Evolutionary conservation across 2,329 filamentous ascomycete genomes (phyloP).

Genomic region (Didymella exigua): DNA sequence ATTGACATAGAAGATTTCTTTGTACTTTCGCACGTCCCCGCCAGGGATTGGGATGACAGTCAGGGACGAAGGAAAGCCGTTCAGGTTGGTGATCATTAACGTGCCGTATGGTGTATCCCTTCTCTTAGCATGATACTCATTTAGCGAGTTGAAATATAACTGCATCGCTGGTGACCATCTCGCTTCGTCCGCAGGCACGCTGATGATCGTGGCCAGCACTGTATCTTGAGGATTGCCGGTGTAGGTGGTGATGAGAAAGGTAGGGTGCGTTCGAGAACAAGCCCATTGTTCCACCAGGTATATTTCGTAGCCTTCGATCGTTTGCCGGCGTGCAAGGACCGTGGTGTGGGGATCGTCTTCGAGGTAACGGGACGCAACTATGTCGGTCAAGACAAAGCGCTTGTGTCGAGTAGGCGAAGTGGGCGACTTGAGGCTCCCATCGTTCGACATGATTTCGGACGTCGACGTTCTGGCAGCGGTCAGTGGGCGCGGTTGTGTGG

Average conservation of each 20-base stretch:
- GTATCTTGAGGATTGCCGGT: conserved; percentile 83
- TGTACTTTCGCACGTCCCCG: conserved; percentile 80
- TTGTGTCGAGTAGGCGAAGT: conserved; percentile 52
- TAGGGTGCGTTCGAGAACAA: conserved; percentile 87
- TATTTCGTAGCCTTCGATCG: conserved; percentile 83
- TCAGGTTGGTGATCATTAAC: conserved; percentile 92
- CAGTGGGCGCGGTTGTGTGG: conserved; percentile 21
- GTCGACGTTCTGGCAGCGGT: conserved; percentile 16
- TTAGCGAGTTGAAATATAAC: conserved; percentile 84
- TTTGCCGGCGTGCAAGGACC: conserved; percentile 72
- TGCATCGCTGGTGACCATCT: conserved; percentile 80
- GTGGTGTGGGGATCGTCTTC: conserved; percentile 80
- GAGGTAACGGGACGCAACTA: conserved; percentile 71
- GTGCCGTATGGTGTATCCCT: conserved; percentile 83
- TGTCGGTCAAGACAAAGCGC: conserved; percentile 68
- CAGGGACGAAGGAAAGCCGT: conserved; percentile 86
- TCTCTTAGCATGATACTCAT: conserved; percentile 81
- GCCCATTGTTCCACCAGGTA: conserved; percentile 98
- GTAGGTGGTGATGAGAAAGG: conserved; percentile 89
- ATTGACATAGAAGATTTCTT: conserved; percentile 88
- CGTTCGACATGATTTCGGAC: conserved; percentile 16
- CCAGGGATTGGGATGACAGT: conserved; percentile 91
- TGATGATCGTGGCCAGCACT: conserved; percentile 79
- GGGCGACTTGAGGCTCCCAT: conserved; percentile 22
- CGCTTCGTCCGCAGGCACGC: conserved; percentile 78